Evolutionary conservation across 257 asterid species (phyloP).

Genomic region (Catharanthus roseus): DNA sequence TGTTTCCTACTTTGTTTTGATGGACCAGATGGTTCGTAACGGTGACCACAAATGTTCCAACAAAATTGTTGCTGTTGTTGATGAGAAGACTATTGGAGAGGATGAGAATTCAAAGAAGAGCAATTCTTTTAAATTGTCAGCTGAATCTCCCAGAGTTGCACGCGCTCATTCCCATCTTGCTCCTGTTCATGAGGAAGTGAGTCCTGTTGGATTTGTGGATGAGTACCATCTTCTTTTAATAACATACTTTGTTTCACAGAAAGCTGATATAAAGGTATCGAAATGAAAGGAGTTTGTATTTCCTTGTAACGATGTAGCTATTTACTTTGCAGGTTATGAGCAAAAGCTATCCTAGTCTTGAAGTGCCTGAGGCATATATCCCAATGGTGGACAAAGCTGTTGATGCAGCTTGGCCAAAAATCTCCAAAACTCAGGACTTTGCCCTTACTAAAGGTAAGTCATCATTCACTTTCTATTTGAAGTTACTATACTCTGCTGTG

Average conservation of each 20-base stretch:
- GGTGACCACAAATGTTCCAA: slow-evolving; percentile 75
- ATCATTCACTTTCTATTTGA: neutral
- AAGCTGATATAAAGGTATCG: neutral
- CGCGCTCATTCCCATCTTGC: slow-evolving; percentile 38
- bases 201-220: slow-evolving; percentile 10
- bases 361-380: slow-evolving; percentile 19
- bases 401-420: slow-evolving; percentile 42
- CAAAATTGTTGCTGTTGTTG: slow-evolving; percentile 37
- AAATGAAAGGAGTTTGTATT: neutral
- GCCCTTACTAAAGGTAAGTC: slow-evolving; percentile 44
- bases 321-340: slow-evolving; percentile 4
- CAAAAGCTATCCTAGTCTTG: neutral
- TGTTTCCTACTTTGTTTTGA: neutral
- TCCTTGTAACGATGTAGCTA: neutral
- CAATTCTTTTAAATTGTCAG: slow-evolving; percentile 33
- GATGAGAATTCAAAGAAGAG: slow-evolving; percentile 38
- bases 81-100: slow-evolving; percentile 69
- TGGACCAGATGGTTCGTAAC: slow-evolving; percentile 64
- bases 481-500: neutral
- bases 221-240: neutral
- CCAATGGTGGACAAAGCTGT: slow-evolving; percentile 50
- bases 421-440: slow-evolving; percentile 27
- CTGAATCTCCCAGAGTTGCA: slow-evolving; percentile 30
- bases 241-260: neutral
- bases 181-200: slow-evolving; percentile 65